Evolutionary conservation across 2,329 filamentous ascomycete genomes (phyloP).

Genomic region (Cercospora nicotianae): DNA sequence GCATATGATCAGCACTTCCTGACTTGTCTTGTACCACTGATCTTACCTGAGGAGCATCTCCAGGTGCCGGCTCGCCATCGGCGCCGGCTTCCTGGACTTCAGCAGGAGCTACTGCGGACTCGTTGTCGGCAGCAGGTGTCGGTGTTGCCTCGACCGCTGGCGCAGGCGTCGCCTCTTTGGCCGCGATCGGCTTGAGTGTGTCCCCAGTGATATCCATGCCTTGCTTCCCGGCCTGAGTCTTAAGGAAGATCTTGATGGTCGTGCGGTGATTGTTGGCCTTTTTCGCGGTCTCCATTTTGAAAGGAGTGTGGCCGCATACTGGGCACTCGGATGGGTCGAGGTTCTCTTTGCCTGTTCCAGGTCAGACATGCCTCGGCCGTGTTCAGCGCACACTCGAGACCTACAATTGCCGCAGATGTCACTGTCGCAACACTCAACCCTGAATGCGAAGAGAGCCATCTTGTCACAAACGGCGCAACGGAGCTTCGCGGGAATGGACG

Average conservation of each 20-base stretch:
- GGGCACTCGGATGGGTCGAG: conserved; percentile 63
- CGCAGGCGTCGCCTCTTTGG: conserved; percentile 9
- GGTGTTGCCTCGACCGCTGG: conserved; percentile 11
- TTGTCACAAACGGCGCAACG: conserved; percentile 92
- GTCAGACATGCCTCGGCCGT: conserved; percentile 23
- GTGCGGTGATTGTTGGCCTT: conserved; percentile 88
- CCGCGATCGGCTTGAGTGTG: conserved; percentile 25
- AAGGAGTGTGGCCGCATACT: conserved; percentile 86
- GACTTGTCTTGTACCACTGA: background rate
- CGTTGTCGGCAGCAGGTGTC: conserved; percentile 13
- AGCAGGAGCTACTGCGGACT: conserved; percentile 14
- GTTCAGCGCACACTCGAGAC: conserved; percentile 35
- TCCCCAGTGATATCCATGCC: conserved; percentile 27
- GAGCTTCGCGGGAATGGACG: conserved; percentile 93
- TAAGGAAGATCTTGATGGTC: conserved; percentile 86
- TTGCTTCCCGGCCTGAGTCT: conserved; percentile 76
- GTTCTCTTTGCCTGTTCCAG: conserved; percentile 65
- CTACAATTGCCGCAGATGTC: conserved; percentile 88
- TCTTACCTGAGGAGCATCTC: conserved; percentile 20
- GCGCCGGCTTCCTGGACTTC: conserved; percentile 10
- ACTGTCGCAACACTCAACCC: conserved; percentile 92
- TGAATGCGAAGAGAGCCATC: conserved; percentile 85
- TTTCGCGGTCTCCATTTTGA: conserved; percentile 82
- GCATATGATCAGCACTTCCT: background rate
- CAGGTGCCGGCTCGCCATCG: conserved; percentile 5